These are phyloP conservation scores for Periconia sp. DNA, from an alignment of 2,329 filamentous ascomycete species.

Conservation along the genomic window DNA sequence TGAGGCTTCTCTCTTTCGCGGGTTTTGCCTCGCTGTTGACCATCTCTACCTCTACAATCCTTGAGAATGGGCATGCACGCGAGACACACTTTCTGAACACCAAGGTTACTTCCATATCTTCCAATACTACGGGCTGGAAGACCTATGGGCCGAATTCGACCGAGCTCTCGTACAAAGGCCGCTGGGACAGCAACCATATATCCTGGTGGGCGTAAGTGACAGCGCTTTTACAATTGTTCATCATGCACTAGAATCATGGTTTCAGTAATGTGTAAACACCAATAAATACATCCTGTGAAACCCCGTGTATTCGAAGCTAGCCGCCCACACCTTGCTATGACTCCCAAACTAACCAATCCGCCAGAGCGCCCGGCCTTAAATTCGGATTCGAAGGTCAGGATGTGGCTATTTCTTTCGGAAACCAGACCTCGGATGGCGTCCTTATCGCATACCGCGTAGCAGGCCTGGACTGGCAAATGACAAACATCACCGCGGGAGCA, in stretches of 20 bases:
- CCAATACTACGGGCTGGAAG: conserved; percentile 47
- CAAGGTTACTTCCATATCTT: conserved; percentile 26
- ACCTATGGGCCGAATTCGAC: conserved; percentile 59
- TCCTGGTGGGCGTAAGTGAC: conserved; percentile 64
- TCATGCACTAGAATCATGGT: not conserved
- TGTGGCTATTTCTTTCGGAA: conserved; percentile 61
- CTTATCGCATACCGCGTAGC: conserved; percentile 65
- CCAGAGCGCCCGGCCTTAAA: conserved; percentile 58
- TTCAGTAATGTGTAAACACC: no score
- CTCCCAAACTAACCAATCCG: no score
- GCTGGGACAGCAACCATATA: conserved; percentile 66
- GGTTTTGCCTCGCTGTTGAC: conserved; percentile 20
- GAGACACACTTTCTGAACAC: conserved; percentile 49
- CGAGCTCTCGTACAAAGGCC: conserved; percentile 66
- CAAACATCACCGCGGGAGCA: conserved; percentile 62
- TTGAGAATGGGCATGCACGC: conserved; percentile 52
- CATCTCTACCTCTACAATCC: conserved; percentile 44
- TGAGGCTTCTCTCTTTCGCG: conserved; percentile 17
- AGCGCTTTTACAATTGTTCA: not conserved
- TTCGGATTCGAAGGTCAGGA: conserved; percentile 62
- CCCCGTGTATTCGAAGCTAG: no score
- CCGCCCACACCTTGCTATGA: no score
- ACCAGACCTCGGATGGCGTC: conserved; percentile 56
- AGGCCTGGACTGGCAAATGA: conserved; percentile 66
- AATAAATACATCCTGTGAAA: no score